phyloP scores from a whole-genome alignment of 345 rosid species.

The Eucalyptus curtisii region DNA sequence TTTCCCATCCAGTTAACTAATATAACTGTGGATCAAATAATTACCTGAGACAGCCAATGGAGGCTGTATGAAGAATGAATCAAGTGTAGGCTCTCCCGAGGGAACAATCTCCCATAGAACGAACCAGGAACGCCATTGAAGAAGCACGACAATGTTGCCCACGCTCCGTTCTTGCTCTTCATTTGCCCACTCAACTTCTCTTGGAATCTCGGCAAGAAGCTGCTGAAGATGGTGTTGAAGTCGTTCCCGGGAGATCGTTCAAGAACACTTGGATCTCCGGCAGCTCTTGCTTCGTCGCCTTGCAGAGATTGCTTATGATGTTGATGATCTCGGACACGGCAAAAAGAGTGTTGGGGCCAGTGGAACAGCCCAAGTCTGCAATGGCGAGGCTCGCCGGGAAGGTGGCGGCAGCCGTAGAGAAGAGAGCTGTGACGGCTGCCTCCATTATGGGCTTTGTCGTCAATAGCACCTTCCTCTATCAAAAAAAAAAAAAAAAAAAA shows the following conservation, averaged over 20 bases:
- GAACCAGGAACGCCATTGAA: constrained; percentile 32
- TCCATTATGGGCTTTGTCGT: background rate
- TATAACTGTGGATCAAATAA: background rate
- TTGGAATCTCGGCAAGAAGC: background rate
- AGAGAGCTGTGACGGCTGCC: background rate
- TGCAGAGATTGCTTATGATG: background rate
- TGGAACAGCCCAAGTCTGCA: constrained; percentile 10
- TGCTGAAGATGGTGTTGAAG: constrained; percentile 31
- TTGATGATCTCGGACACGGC: background rate
- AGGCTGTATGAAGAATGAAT: constrained; percentile 42
- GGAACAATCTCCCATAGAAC: constrained; percentile 37
- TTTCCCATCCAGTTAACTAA: background rate
- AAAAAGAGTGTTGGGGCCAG: constrained; percentile 25
- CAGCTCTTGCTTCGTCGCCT: background rate
- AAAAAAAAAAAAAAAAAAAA: too few relatives aligned
- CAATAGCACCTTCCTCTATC: background rate
- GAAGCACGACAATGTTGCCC: background rate
- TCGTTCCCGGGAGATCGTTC: constrained; percentile 52
- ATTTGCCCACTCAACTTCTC: background rate
- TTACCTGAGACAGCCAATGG: constrained; percentile 46
- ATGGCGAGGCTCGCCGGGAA: background rate
- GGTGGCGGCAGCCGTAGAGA: background rate
- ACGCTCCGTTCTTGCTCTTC: background rate
- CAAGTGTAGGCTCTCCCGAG: constrained; percentile 14
- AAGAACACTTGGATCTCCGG: constrained; percentile 36